Conservation (phyloP, 768 basidiomycete species). For the Holtermannia corniformis region DNA sequence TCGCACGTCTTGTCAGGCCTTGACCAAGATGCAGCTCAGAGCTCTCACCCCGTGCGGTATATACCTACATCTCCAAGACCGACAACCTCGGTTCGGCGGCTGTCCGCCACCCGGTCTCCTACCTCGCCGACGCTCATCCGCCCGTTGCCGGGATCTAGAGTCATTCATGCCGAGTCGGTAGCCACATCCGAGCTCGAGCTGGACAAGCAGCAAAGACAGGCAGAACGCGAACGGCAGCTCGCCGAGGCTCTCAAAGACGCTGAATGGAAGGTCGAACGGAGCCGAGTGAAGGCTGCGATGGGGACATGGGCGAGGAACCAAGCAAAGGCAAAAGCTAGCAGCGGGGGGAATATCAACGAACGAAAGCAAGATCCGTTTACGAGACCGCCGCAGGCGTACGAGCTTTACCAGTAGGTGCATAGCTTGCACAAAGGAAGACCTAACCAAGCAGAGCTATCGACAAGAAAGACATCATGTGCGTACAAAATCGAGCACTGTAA, state of each 20-base stretch:
- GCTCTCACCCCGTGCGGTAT: not conserved
- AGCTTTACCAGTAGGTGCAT: conserved; percentile 56
- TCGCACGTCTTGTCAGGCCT: not conserved
- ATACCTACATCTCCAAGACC: not conserved
- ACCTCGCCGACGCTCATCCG: not conserved
- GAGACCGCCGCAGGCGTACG: conserved; percentile 48
- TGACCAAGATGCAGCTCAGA: not conserved
- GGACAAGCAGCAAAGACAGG: conserved; percentile 22
- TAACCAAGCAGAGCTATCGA: conserved; percentile 54
- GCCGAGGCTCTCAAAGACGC: conserved; percentile 37
- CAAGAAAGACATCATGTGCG: conserved; percentile 69
- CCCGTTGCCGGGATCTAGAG: not conserved
- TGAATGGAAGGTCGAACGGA: conserved; percentile 21
- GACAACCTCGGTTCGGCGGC: not conserved
- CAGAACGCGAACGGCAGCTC: conserved; percentile 22
- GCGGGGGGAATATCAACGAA: conserved; percentile 1
- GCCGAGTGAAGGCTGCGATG: not conserved
- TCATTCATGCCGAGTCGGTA: conserved; percentile 12
- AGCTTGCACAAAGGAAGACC: not conserved
- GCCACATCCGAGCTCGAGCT: conserved; percentile 30
- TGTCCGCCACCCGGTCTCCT: not conserved
- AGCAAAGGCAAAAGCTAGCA: conserved; percentile 1
- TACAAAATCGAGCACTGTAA: conserved; percentile 22
- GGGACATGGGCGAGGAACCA: not conserved
- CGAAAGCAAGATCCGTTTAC: conserved; percentile 12